Base-by-base conservation (phyloP, 305 asterid genomes). In the Fraxinus platypoda region DNA sequence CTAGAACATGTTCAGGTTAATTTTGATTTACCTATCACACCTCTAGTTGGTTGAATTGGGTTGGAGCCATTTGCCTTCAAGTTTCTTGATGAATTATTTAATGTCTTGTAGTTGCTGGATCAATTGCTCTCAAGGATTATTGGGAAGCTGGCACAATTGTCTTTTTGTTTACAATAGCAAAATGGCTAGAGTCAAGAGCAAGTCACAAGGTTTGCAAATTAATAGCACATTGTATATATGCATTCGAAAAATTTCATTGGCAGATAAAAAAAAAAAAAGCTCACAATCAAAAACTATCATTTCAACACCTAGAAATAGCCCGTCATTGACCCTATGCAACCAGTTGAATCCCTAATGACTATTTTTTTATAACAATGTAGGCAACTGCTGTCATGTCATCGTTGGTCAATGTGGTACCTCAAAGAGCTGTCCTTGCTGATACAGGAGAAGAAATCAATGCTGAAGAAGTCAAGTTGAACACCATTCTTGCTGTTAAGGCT, bases 91-190 rank as follows among this genome's bases (percentile, higher is more conserved):
- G 6, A 34, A 71, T 33, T 49, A 6, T 26, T n/a, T 37, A 6
- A 75, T 19, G 25, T 26, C 21, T 64, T 84, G 84, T 92, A 94
- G 99, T 95, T 84, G 88, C 81, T 1, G 99, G 99, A 81, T 94
- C 99, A 12, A 81, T 93, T 46, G 95, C 87, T 75, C 87, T 95
- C 33, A 85, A 71, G 1, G 99, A 95, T 78, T 95, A 91, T 82
- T 92, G 95, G 98, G 98, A 95, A 88, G 98, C 98, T 46, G 98
- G 85, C 1, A 92, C 98, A 0, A 94, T 94, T 52, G 97, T 95
- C 15, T 95, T 95, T 77, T 84, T 95, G n/a, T 95, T 95, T 70
- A 87, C 95, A 41, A 92, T 88, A 62, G 92, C 97, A 3, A 94
- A 95, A 31, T 95, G 99, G 99, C 87, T 95, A 25, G 98, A 95